Base-by-base conservation (phyloP, 2,329 filamentous ascomycete genomes). In the Trichoderma oligosporum region DNA sequence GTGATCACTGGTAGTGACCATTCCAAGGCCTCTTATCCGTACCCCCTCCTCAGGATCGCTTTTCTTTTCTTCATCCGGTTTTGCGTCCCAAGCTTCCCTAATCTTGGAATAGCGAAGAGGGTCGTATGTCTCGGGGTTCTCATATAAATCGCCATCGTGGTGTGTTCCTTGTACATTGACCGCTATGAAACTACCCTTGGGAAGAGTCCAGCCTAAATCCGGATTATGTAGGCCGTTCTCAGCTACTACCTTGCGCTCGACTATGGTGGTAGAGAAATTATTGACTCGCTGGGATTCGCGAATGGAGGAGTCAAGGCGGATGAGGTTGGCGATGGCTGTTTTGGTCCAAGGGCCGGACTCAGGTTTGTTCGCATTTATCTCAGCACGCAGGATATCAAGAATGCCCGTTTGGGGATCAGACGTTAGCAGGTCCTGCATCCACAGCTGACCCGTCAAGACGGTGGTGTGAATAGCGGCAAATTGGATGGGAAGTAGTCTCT, bases 381-480 rank as follows among this genome's bases (percentile, higher is more conserved):
- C 79, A 7, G 75, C 70, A n/a, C 74, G 71, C 9, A 82, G 68
- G 1, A 64, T 61, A 3, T 73, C 71, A 4, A 79, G 53, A 20
- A 70, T 73, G 1, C 62, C 62, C 35, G 66, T 65, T 1, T 67
- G 60, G 0, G 73, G 70, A 4, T 73, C 66, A 0, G 76, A 70
- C 1, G 73, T 66, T 33, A 80, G 65, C 6, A 82, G 64, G 57
- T 82, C 78, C 8, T 81, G 63, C 51, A 81, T 63, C 29, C 75
- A 68, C 31, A 74, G 74, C 44, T 78, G 76, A 2, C 76, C 74
- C 0, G 81, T 82, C 11, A 83, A 63, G 6, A 77, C 74, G 0
- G 82, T 83, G 1, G 82, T 84, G 67, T 84, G 81, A 24, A 83
- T 82, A 16, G 80, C 77, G 2, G 81, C 82, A 59, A 84, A 83